Evolutionary conservation across 257 asterid species (phyloP).

Genomic region (Datura wrightii): DNA sequence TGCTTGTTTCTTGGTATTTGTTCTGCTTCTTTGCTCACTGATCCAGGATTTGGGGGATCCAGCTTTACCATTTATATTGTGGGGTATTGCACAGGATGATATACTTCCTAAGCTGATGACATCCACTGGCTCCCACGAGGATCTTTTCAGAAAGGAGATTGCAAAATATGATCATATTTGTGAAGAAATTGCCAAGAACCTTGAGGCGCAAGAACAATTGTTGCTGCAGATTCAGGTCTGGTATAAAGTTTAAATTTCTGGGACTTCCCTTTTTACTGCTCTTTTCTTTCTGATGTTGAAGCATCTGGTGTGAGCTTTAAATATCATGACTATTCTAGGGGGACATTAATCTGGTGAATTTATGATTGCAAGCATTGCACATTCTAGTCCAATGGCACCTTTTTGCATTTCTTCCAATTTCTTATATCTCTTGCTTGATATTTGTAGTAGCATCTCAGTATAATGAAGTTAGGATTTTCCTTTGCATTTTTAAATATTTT

Average conservation of each 20-base stretch:
- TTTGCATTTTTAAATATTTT: background rate
- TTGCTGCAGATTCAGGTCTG: slow-evolving; percentile 87
- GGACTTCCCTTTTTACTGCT: background rate
- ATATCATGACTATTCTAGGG: background rate
- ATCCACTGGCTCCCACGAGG: slow-evolving; percentile 85
- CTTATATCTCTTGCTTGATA: background rate
- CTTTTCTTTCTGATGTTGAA: slow-evolving; percentile 20
- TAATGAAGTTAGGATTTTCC: slow-evolving; percentile 12
- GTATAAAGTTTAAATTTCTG: slow-evolving; percentile 21
- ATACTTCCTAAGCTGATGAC: slow-evolving; percentile 95
- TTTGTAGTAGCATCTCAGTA: background rate
- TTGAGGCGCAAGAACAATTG: slow-evolving; percentile 81
- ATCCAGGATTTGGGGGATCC: background rate
- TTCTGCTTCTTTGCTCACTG: slow-evolving; percentile 20
- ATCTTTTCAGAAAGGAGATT: slow-evolving; percentile 91
- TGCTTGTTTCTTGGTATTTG: slow-evolving; percentile 21
- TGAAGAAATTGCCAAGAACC: slow-evolving; percentile 79
- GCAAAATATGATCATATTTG: slow-evolving; percentile 83
- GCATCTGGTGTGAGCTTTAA: background rate
- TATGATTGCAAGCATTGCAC: background rate
- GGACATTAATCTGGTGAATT: background rate
- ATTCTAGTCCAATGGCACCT: slow-evolving; percentile 23
- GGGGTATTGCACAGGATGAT: slow-evolving; percentile 74
- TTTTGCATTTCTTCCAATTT: slow-evolving; percentile 3
- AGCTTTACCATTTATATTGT: background rate